These are phyloP conservation scores for Annulohypoxylon truncatum DNA, from an alignment of 2,329 filamentous ascomycete species.

Conservation along the genomic window DNA sequence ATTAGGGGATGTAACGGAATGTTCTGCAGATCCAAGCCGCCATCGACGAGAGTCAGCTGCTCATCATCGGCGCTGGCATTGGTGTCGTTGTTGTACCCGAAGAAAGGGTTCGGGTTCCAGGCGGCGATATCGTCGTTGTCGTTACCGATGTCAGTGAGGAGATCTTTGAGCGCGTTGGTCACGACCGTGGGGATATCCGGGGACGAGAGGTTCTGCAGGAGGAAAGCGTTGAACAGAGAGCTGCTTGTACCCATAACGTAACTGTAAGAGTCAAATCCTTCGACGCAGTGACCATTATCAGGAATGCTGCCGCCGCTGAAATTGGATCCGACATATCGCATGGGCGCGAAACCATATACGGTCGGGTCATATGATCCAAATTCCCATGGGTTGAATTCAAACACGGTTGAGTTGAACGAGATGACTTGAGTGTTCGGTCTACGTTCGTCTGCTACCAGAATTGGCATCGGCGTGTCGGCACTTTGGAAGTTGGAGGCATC, in stretches of 20 bases:
- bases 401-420: conserved; percentile 78
- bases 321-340: conserved; percentile 77
- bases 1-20: conserved; percentile 83
- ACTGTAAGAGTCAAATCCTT: conserved; percentile 84
- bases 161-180: conserved; percentile 59
- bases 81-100: conserved; percentile 67
- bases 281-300: conserved; percentile 70
- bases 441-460: conserved; percentile 77
- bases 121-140: conserved; percentile 78
- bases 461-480: conserved; percentile 76
- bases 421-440: conserved; percentile 70
- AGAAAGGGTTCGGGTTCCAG: conserved; percentile 82
- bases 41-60: conserved; percentile 79
- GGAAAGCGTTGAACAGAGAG: conserved; percentile 83
- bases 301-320: conserved; percentile 73
- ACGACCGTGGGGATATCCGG: conserved; percentile 61
- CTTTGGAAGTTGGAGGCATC: conserved; percentile 69
- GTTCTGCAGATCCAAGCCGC: conserved; percentile 82
- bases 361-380: conserved; percentile 82
- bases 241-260: conserved; percentile 89
- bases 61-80: conserved; percentile 66
- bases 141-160: conserved; percentile 67
- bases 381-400: conserved; percentile 84
- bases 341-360: conserved; percentile 75
- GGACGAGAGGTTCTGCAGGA: conserved; percentile 70